Base-by-base conservation (phyloP, 371 early-diverging fungal species). In the Mortierella sp. region DNA sequence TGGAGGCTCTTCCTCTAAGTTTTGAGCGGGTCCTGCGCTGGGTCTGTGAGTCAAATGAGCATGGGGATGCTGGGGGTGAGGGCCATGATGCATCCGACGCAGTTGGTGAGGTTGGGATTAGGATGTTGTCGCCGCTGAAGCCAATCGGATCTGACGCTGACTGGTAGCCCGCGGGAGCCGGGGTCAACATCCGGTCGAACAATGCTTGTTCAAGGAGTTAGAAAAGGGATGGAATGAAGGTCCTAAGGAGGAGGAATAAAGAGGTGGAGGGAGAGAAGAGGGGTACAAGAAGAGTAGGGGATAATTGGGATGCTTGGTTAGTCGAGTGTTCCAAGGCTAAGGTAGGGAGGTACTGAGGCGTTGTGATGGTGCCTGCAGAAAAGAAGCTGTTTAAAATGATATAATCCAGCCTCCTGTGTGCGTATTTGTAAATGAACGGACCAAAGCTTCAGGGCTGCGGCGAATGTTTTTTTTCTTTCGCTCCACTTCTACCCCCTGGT, bases 1-100 rank as follows among this genome's bases (percentile, higher is more conserved):
- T 67, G 16, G 67, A 67, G 17, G 67, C 21, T 40, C 60, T 51
- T 17, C 60, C 67, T 53, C 46, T 52, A n/a, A 49, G 54, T 54
- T 43, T 48, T 28, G 67, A 49, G 34, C 55, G 60, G 12, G 34
- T 10, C 27, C 54, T 59, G 44, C 41, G 16, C 22, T 45, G 60
- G 1, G 5, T 43, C 28, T n/a, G 52, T 34, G 29, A 28, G 29
- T 37, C 5, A 25, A 53, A 17, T 57, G 44, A 22, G 37, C 14
- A 48, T 57, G 7, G 14, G 44, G 29, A n/a, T 31, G 37, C 10
- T 16, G 31, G 27, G 44, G 47, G 37, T 57, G 46, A 45, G 24
- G 37, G 14, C 41, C 29, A 25, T 34, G 41, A 60, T 60, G 52
- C n/a, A 29, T 60, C 45, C 14, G 50, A 39, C 10, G 16, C 50